Percentiles rank a stretch among this genome's conserved stretches.
phyloP scores from a whole-genome alignment of 2,329 filamentous ascomycete genomes.

The Aureobasidium sp. region DNA sequence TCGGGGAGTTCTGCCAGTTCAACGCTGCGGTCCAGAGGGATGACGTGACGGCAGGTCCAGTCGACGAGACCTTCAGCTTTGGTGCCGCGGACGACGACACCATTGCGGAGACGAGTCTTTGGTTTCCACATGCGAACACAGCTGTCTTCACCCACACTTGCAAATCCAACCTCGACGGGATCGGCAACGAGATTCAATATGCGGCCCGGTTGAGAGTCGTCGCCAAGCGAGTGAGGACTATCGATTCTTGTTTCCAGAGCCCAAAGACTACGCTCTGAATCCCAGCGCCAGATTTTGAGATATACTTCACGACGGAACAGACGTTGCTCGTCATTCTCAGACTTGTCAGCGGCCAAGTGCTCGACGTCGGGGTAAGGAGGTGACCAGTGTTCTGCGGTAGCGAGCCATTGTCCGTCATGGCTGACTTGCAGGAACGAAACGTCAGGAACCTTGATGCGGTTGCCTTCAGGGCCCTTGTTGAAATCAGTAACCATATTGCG shows the following conservation, averaged over 20 bases:
- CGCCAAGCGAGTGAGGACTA: conserved; percentile 60
- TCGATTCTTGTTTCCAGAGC: conserved; percentile 78
- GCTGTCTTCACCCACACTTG: conserved; percentile 76
- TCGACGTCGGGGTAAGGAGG: conserved; percentile 64
- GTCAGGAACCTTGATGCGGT: conserved; percentile 67
- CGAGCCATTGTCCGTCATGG: conserved; percentile 78
- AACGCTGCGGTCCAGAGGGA: conserved; percentile 29
- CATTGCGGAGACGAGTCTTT: conserved; percentile 60
- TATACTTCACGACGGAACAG: conserved; percentile 60
- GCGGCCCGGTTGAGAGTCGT: conserved; percentile 39
- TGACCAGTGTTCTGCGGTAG: conserved; percentile 85
- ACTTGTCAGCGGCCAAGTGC: conserved; percentile 42
- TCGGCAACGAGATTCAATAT: conserved; percentile 70
- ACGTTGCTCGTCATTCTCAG: conserved; percentile 35
- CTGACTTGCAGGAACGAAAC: conserved; percentile 71
- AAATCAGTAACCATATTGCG: conserved; percentile 79
- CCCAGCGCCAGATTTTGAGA: conserved; percentile 84
- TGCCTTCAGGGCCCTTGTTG: conserved; percentile 65
- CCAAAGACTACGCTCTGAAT: conserved; percentile 49
- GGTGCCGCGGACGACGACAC: conserved; percentile 55
- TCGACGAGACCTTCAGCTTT: conserved; percentile 56
- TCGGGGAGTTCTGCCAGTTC: conserved; percentile 13
- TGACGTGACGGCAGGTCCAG: conserved; percentile 59
- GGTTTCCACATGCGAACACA: conserved; percentile 76
- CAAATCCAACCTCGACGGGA: conserved; percentile 64